Percentiles rank a stretch among this genome's conserved stretches.
Conservation (phyloP, 2,329 filamentous ascomycete genomes). For the Trichoderma koningii region DNA sequence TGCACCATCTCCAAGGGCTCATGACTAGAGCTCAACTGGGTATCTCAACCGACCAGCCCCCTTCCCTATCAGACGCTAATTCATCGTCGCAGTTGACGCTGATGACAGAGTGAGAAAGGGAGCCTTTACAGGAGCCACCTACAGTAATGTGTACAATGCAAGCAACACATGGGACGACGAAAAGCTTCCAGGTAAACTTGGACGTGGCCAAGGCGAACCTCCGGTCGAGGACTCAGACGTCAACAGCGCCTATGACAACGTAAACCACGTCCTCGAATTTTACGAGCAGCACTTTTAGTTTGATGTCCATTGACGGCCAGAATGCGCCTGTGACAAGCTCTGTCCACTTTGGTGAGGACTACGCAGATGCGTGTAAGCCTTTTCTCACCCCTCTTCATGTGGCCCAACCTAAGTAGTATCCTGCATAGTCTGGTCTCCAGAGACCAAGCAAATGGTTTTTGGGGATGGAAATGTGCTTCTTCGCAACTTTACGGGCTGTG, state of each 20-base stretch:
- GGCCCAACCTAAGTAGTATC: constrained; percentile 9
- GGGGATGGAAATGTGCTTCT: constrained; percentile 57
- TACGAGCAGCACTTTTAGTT: constrained; percentile 53
- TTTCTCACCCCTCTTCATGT: neutral
- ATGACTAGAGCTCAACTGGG: neutral
- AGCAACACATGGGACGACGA: constrained; percentile 41
- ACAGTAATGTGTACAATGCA: constrained; percentile 45
- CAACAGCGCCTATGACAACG: constrained; percentile 54
- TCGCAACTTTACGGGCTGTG: constrained; percentile 52
- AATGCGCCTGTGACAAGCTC: constrained; percentile 52
- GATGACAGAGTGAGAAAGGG: neutral
- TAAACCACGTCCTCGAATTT: constrained; percentile 52
- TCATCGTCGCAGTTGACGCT: neutral
- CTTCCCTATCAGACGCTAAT: neutral
- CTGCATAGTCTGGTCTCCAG: constrained; percentile 51
- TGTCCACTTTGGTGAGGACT: constrained; percentile 54
- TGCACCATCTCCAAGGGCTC: neutral
- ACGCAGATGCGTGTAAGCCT: constrained; percentile 54
- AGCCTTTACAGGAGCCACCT: neutral
- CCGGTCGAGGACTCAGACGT: constrained; percentile 46
- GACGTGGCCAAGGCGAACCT: constrained; percentile 48
- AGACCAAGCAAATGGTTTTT: constrained; percentile 55
- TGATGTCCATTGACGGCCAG: constrained; percentile 55
- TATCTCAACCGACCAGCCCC: neutral
- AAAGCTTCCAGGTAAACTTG: constrained; percentile 46